Evolutionary conservation across 106 monocot genomes (phyloP).

Genomic region (Dactylorhiza incarnata): DNA sequence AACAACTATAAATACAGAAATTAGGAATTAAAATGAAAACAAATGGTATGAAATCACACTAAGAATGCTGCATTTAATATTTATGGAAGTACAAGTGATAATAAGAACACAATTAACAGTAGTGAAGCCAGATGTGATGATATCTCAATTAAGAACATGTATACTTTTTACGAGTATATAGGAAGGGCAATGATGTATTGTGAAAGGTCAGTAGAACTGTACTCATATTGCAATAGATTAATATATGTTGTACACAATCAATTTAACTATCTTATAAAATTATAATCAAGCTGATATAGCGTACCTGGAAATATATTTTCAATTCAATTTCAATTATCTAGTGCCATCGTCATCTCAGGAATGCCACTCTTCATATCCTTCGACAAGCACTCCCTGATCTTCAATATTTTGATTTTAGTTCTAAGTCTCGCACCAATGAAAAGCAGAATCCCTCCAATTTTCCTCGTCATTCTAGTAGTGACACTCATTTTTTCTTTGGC

Average conservation of each 20-base stretch:
- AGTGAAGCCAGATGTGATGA: background rate
- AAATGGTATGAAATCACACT: slow-evolving; percentile 2
- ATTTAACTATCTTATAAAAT: background rate
- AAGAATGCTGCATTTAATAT: slow-evolving; percentile 1
- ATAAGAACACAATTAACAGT: background rate
- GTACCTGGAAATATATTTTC: too few relatives aligned
- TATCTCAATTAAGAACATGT: background rate
- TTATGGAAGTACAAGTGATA: background rate
- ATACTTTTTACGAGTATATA: background rate
- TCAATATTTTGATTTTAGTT: too few relatives aligned
- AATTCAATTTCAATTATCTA: too few relatives aligned
- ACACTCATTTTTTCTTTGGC: too few relatives aligned
- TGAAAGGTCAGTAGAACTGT: background rate
- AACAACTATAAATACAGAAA: slow-evolving; percentile 39
- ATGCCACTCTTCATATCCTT: too few relatives aligned
- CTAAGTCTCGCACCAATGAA: too few relatives aligned
- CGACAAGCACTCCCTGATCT: too few relatives aligned
- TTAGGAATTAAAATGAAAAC: background rate
- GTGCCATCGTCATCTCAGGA: too few relatives aligned
- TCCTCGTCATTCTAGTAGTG: too few relatives aligned
- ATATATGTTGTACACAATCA: background rate
- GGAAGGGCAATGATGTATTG: background rate
- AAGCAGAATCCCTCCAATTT: too few relatives aligned
- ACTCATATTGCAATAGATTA: background rate
- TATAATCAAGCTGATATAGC: too few relatives aligned